phyloP scores from a whole-genome alignment of 2,329 filamentous ascomycete species.

The Corniculantispora saksenae region DNA sequence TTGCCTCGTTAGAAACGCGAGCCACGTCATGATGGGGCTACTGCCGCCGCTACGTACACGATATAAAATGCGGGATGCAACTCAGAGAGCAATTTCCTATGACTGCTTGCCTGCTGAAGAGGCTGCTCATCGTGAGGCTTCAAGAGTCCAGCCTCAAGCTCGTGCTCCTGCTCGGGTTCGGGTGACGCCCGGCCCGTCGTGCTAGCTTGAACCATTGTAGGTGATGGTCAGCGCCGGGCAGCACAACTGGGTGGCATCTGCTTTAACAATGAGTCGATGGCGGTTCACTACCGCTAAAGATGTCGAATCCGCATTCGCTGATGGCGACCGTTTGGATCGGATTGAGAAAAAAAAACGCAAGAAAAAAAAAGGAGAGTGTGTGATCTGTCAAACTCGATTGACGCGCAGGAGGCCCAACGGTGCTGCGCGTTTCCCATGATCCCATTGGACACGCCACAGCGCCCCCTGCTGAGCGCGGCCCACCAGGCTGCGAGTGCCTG shows the following conservation, averaged over 20 bases:
- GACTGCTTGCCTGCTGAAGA: neutral
- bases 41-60: neutral
- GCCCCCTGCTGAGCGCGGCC: constrained; percentile 1
- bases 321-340: neutral
- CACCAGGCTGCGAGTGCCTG: neutral
- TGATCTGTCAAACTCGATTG: constrained; percentile 6
- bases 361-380: neutral
- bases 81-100: neutral
- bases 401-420: constrained; percentile 1
- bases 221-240: neutral
- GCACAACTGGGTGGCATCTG: neutral
- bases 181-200: neutral
- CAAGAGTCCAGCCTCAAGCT: constrained; percentile 3
- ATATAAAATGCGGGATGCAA: constrained; percentile 15
- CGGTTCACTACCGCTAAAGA: neutral
- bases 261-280: neutral
- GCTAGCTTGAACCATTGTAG: neutral
- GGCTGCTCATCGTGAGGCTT: neutral
- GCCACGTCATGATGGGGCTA: neutral
- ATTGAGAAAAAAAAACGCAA: neutral
- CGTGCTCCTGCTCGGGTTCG: neutral
- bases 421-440: neutral
- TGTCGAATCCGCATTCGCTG: neutral
- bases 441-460: neutral
- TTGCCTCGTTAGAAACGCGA: neutral